Conservation (phyloP, 148 eudicot species). For the Arctostaphylos glauca region DNA sequence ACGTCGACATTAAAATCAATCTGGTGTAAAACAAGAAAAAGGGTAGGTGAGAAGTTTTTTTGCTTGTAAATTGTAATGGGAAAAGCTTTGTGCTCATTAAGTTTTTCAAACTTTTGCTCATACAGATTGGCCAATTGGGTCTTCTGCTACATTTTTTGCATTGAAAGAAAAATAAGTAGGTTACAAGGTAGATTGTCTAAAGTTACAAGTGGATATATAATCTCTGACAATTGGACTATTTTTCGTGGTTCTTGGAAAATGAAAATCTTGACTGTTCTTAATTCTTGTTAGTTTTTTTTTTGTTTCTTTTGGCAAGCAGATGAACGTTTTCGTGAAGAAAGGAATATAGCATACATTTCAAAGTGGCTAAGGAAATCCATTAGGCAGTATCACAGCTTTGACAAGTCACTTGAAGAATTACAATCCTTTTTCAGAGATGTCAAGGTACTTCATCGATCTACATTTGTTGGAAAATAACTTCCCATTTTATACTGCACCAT, state of each 20-base stretch:
- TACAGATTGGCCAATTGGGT: not conserved
- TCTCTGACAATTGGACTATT: not conserved
- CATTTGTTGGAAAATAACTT: not conserved
- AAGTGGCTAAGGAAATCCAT: conserved; percentile 95
- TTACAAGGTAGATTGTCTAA: not conserved
- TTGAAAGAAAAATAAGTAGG: not conserved
- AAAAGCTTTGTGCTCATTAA: not conserved
- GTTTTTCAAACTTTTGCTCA: not conserved
- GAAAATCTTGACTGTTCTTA: not conserved
- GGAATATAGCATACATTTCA: conserved; percentile 68
- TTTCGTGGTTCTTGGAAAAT: not conserved
- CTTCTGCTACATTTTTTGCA: not conserved
- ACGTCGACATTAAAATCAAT: not conserved
- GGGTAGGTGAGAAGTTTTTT: not conserved
- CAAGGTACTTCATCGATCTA: conserved; percentile 40
- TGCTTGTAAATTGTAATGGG: not conserved
- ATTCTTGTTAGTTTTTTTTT: not conserved
- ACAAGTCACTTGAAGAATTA: conserved; percentile 58
- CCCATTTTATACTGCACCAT: not conserved
- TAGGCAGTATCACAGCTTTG: conserved; percentile 58
- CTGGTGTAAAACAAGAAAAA: not conserved
- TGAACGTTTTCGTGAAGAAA: conserved; percentile 76
- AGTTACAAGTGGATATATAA: not conserved
- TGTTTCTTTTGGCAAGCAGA: conserved; percentile 40
- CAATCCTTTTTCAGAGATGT: conserved; percentile 65